Base-by-base conservation (phyloP, 331 rosid genomes). In the Rhamnella rubrinervis region DNA sequence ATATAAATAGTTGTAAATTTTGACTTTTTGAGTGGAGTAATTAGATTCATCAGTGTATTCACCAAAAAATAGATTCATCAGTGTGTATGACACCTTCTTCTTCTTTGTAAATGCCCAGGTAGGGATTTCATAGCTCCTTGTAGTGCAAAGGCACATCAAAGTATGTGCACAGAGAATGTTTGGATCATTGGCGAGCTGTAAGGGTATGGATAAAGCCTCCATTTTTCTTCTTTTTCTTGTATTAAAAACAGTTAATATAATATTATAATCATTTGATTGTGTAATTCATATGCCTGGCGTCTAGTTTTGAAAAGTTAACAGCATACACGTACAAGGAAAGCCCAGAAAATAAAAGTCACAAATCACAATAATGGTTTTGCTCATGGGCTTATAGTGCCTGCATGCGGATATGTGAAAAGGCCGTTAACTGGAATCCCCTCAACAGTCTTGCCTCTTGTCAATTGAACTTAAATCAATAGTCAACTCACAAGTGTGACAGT, bases 91-190 rank as follows among this genome's bases (percentile, higher is more conserved):
- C 15, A 37, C 72, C 21, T 50, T 18, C 49, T 59, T 70, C 61
- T 28, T 58, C 38, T 28, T 28, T 23, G 11, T 1, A 18, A 20
- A 25, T 70, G 6, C 68, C 61, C 95, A 95, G 99, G 99, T 74
- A 87, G 97, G 80, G 99, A 95, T 80, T 95, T 95, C 74, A 95
- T 95, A 58, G 96, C 99, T 76, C 99, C 97, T 55, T 95, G 99
- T 78, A 86, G 83, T 95, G 99, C 87, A 95, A 89, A 75, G 99
- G 99, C 58, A 85, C 97, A 52, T 91, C 99, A 6, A 95, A 95
- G 82, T 91, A 95, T 75, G 97, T 95, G 40, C 99, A 95, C 79
- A 81, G 99, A 57, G 97, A 95, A 71, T 95, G 99, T 74, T 78
- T 95, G 87, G 99, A 95, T 83, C 97, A 95, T 68, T 95, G 99